phyloP scores from a whole-genome alignment of 176 grass and related monocot species.

The Elaeis guineensis region DNA sequence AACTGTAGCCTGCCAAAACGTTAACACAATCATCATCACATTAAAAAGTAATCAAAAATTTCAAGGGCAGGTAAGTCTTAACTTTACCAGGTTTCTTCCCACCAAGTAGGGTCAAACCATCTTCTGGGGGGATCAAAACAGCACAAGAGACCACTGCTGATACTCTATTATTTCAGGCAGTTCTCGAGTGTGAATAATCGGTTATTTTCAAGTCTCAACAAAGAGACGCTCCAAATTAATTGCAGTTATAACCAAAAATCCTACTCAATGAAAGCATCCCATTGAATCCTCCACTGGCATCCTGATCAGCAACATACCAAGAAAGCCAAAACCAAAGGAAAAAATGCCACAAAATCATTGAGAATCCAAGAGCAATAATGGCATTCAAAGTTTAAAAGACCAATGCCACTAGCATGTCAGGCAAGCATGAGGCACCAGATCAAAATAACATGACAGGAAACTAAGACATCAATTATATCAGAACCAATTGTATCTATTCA shows the following conservation, averaged over 20 bases:
- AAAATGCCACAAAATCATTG: conserved; percentile 5
- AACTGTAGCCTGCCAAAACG: conserved; percentile 10
- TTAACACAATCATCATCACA: neutral
- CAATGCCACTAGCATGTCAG: conserved; percentile 29
- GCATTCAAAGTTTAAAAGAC: conserved; percentile 26
- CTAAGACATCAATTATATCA: conserved; percentile 30
- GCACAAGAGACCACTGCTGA: neutral
- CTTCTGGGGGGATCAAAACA: conserved; percentile 11
- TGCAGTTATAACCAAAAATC: conserved; percentile 4
- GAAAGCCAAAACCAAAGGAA: neutral
- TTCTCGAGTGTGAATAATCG: conserved; percentile 2
- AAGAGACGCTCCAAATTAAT: neutral
- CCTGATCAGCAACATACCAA: conserved; percentile 3
- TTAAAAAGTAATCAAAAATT: conserved; percentile 4
- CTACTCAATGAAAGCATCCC: conserved; percentile 12
- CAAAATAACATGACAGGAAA: conserved; percentile 18
- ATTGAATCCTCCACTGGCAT: neutral
- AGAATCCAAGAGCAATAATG: conserved; percentile 14
- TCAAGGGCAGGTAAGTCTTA: conserved; percentile 11
- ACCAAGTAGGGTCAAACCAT: conserved; percentile 4
- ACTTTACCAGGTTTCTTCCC: conserved; percentile 23
- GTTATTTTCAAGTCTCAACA: neutral
- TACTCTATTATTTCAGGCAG: conserved; percentile 13
- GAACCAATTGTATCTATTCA: conserved; percentile 23
- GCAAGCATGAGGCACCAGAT: conserved; percentile 13